These are phyloP conservation scores for Trypanosoma lewisi DNA, from an alignment of 208 protist genomes.

Conservation along the genomic window DNA sequence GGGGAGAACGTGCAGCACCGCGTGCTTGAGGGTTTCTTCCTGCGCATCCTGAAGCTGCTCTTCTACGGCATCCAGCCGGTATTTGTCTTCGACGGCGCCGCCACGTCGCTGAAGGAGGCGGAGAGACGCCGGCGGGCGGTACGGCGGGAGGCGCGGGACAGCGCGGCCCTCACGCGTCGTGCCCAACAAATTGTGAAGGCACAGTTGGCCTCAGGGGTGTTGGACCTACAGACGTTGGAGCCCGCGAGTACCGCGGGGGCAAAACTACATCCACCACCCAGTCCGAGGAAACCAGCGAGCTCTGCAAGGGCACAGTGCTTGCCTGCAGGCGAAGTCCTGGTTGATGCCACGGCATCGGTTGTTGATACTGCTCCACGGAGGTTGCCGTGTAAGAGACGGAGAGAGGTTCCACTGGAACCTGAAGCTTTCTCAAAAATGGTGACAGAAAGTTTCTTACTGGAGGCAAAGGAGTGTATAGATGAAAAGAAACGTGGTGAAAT, in stretches of 20 bases:
- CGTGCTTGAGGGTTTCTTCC: conserved; percentile 77
- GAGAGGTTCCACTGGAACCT: conserved; percentile 27
- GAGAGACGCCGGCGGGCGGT: conserved; percentile 56
- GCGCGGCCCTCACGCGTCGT: conserved; percentile 38
- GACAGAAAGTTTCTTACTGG: conserved; percentile 53
- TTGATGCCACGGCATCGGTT: not conserved
- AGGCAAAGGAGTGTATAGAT: conserved; percentile 44
- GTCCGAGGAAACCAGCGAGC: conserved; percentile 10
- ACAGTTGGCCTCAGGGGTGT: conserved; percentile 53
- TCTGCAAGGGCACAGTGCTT: not conserved
- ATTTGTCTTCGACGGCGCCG: conserved; percentile 86
- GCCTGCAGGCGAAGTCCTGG: not conserved
- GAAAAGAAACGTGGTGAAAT: conserved; percentile 40
- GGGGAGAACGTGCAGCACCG: conserved; percentile 52
- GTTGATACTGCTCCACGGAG: not conserved
- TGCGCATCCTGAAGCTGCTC: conserved; percentile 83
- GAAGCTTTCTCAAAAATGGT: conserved; percentile 41
- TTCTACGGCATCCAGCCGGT: conserved; percentile 86
- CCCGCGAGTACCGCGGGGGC: conserved; percentile 1
- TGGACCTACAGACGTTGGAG: conserved; percentile 40
- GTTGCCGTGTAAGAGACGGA: conserved; percentile 4
- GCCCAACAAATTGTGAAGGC: conserved; percentile 72
- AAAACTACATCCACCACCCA: not conserved
- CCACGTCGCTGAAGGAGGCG: conserved; percentile 51
- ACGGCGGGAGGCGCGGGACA: conserved; percentile 32